Base-by-base conservation (phyloP, 129 eudicot genomes). In the Gnaphalium uliginosum region DNA sequence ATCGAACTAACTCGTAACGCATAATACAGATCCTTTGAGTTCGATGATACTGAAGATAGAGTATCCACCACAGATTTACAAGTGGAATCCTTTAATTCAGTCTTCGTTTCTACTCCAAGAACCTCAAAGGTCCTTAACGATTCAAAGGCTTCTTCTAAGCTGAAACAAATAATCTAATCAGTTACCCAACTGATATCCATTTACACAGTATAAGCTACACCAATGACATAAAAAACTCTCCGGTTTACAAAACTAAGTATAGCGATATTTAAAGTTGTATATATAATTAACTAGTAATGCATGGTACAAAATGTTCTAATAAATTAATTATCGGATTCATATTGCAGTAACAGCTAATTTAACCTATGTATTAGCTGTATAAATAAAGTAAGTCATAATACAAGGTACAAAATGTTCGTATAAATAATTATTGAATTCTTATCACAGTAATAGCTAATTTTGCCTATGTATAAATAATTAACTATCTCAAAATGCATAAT, bases 61-160 rank as follows among this genome's bases (percentile, higher is more conserved):
- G 85, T 82, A 68, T 88, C 83, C 27, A 39, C 83, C 68, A 90
- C 88, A 65, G 85, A 80, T 13, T 64, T 67, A 74, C 98, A 94
- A 54, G 88, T 76, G 29, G 84, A 75, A 69, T 73, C 78, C 83
- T 63, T 84, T 51, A 79, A 30, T 53, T 80, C 85, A 62, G 80
- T 68, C 75, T 85, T 84, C 15, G 72, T 86, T 74, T 74, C 70
- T 69, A 90, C 69, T 78, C 96, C 96, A 79, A 94, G 93, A 68
- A 89, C 83, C 91, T 86, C 85, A 14, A 83, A 94, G 18, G 93
- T 83, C 69, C 82, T 81, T 77, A 94, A 71, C 50, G 93, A 96
- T 82, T 94, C 92, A 39, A 90, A 94, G 4, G 91, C 76, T 67
- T 89, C 98, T 79, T 90, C 96, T 70, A 93, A 73, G 80, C 98